phyloP scores from a whole-genome alignment of 2,329 filamentous ascomycete genomes.

The Claviceps cyperi region DNA sequence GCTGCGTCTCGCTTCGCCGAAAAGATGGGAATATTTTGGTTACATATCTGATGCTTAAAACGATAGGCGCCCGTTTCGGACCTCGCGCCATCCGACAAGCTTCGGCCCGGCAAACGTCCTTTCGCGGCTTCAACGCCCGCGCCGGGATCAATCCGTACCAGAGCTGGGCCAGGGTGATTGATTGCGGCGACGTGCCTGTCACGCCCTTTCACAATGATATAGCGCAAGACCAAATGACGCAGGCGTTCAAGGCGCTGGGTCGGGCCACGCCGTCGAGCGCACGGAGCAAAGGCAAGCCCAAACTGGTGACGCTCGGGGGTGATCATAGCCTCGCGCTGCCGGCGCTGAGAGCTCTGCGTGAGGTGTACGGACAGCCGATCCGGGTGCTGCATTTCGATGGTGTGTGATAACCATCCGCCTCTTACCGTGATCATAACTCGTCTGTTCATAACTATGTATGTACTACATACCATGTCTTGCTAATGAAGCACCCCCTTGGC shows the following conservation, averaged over 20 bases:
- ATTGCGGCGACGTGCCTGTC: constrained; percentile 84
- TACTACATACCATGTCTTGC: too few species aligned
- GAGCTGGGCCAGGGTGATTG: constrained; percentile 66
- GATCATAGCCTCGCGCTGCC: constrained; percentile 60
- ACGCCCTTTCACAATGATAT: constrained; percentile 76
- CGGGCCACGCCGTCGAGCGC: constrained; percentile 23
- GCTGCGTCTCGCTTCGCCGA: too few species aligned
- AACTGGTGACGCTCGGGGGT: constrained; percentile 56
- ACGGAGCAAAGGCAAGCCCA: constrained; percentile 25
- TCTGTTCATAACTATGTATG: too few species aligned
- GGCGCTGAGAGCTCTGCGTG: constrained; percentile 50
- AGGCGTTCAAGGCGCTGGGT: constrained; percentile 59
- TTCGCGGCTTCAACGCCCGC: constrained; percentile 66
- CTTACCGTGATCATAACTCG: too few species aligned
- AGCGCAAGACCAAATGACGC: constrained; percentile 70
- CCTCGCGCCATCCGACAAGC: constrained; percentile 77
- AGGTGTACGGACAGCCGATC: constrained; percentile 46
- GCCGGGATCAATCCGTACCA: constrained; percentile 74
- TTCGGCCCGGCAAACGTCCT: constrained; percentile 64
- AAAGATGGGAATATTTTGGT: too few species aligned
- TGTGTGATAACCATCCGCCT: constrained; percentile 6
- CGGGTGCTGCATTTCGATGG: constrained; percentile 61
- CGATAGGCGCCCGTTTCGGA: constrained; percentile 58
- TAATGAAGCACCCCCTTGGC: not conserved
- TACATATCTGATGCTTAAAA: too few species aligned